Evolutionary conservation across 2,329 filamentous ascomycete species (phyloP).

Genomic region (Catunica adiposa): DNA sequence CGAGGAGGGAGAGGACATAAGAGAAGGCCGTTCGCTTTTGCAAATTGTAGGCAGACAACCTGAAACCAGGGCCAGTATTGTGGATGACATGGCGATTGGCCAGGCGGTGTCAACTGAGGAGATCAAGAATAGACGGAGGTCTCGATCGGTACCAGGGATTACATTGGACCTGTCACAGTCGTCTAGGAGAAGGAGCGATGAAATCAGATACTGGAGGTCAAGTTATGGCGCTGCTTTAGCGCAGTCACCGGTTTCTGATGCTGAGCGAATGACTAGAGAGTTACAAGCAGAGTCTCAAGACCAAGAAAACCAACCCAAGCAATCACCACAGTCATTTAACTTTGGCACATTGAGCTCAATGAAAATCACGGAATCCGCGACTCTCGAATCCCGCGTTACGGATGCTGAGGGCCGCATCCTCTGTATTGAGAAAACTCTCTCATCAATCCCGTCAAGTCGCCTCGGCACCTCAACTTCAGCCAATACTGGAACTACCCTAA

Average conservation of each 20-base stretch:
- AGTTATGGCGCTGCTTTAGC: slow-evolving; percentile 33
- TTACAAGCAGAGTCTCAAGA: slow-evolving; percentile 20
- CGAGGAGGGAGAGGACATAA: slow-evolving; percentile 26
- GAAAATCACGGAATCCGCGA: slow-evolving; percentile 41
- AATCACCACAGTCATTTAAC: slow-evolving; percentile 35
- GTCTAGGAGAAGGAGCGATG: slow-evolving; percentile 39
- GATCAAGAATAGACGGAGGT: slow-evolving; percentile 34
- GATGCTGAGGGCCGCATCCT: slow-evolving; percentile 35
- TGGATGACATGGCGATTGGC: slow-evolving; percentile 20
- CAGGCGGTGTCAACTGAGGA: slow-evolving; percentile 23
- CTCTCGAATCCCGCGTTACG: slow-evolving; percentile 35
- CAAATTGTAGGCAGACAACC: background rate
- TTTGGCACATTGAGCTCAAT: slow-evolving; percentile 35
- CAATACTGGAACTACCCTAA: slow-evolving; percentile 1
- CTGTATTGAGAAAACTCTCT: slow-evolving; percentile 36
- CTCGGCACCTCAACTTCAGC: slow-evolving; percentile 11
- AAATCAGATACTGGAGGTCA: slow-evolving; percentile 47
- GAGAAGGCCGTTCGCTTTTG: background rate
- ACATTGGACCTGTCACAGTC: slow-evolving; percentile 21
- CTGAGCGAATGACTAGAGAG: slow-evolving; percentile 19
- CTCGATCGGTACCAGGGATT: slow-evolving; percentile 42
- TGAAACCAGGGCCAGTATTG: background rate
- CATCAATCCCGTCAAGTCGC: slow-evolving; percentile 29
- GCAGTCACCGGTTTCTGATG: slow-evolving; percentile 32
- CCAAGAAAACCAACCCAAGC: slow-evolving; percentile 18